Base-by-base conservation (phyloP, 108 stramenopile species). In the Cylindrotheca closterium region DNA sequence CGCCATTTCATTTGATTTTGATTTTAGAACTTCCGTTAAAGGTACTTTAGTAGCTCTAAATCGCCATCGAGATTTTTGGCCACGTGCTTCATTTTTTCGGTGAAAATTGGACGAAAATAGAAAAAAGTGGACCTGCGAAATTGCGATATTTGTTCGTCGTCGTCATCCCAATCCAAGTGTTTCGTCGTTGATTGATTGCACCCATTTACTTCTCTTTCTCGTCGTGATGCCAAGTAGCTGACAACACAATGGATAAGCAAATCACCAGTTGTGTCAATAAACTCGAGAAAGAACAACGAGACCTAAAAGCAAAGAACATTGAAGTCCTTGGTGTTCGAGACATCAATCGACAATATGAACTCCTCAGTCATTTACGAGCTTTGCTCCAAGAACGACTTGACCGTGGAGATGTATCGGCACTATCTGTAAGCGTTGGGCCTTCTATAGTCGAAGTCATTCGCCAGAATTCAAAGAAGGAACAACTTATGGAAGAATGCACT, bases 401-500 rank as follows among this genome's bases (percentile, higher is more conserved):
- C 17, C 21, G 49, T n/a, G 63, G 63, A 22, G 52, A 64, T 30
- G 50, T 50, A 48, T 64, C 63, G 8, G 8, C 51, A 21, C 30
- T 64, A n/a, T 5, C 52, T 3, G 24, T 64, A 8, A 22, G 33
- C 3, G 51, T 73, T 22, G 71, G 71, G 4, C 58, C 71, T 15
- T 51, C 54, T 15, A 45, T 73, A 0, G 71, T 73, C 23, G 71
- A 73, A 28, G 63, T 53, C 15, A 73, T 73, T 61, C 24, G 71
- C 28, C 55, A 73, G 3, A 5, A 65, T 28, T 10, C 55, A 1
- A 53, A 60, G 22, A 29, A 70, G 30, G 29, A 47, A 1, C 55
- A 64, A 53, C 28, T 73, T 0, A 65, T 73, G 52, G 71, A 73
- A 73, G 71, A 73, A 55, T 59, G 63, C 31, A 73, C 71, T 53